phyloP scores from a whole-genome alignment of 257 asterid species.

The Nicotiana attenuata region DNA sequence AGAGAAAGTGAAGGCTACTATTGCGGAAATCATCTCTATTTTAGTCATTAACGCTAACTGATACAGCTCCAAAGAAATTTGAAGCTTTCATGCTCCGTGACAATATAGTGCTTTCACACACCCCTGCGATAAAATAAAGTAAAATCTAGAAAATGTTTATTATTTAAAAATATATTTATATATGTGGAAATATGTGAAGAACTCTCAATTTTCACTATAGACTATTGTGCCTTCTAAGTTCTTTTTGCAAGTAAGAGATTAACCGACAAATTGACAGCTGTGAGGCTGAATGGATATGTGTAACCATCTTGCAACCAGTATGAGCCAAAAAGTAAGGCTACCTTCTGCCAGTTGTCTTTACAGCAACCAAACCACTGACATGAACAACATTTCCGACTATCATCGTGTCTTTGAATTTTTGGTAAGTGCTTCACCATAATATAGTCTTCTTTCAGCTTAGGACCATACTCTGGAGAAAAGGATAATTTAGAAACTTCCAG shows the following conservation, averaged over 20 bases:
- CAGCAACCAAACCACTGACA: conserved; percentile 75
- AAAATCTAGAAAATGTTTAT: background rate
- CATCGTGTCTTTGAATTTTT: conserved; percentile 27
- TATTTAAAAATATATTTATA: background rate
- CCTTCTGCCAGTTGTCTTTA: conserved; percentile 98
- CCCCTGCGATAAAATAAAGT: background rate
- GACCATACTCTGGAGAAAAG: conserved; percentile 91
- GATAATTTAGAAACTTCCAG: conserved; percentile 88
- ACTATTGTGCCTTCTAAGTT: background rate
- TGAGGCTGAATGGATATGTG: background rate
- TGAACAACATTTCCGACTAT: conserved; percentile 51
- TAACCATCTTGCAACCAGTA: background rate
- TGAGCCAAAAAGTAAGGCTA: conserved; percentile 23
- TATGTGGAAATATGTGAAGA: background rate
- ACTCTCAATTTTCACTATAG: background rate
- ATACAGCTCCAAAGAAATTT: background rate
- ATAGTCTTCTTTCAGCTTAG: conserved; percentile 87
- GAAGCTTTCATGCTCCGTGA: background rate
- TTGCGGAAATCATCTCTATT: background rate
- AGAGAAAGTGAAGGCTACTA: background rate
- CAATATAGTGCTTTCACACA: background rate
- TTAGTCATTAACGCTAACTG: background rate
- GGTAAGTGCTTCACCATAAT: conserved; percentile 90
- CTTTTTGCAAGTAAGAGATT: background rate
- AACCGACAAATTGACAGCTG: background rate